Conservation (phyloP, 768 basidiomycete genomes). For the Leccinum truebloodii region DNA sequence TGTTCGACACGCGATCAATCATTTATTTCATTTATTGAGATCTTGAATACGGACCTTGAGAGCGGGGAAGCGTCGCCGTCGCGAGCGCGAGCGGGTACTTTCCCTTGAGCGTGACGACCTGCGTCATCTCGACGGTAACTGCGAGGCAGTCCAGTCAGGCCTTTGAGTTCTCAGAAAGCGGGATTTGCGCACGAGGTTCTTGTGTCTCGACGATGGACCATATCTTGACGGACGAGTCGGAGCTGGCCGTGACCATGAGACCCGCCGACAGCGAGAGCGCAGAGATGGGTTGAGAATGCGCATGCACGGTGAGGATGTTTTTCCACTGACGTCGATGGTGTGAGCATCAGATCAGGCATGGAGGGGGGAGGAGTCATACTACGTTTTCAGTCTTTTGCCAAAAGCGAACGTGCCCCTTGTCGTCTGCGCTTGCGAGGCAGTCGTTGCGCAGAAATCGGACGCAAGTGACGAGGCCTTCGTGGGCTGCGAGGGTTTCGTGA, state of each 20-base stretch:
- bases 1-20: constrained; percentile 23
- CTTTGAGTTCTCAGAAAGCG: constrained; percentile 2
- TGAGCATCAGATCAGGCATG: constrained; percentile 16
- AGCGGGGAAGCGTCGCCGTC: constrained; percentile 62
- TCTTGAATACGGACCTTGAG: constrained; percentile 49
- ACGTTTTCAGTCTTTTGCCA: constrained; percentile 52
- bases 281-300: constrained; percentile 72
- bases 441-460: constrained; percentile 62
- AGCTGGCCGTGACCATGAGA: constrained; percentile 73
- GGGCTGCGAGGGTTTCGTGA: constrained; percentile 70
- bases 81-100: constrained; percentile 77
- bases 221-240: constrained; percentile 76
- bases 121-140: constrained; percentile 47
- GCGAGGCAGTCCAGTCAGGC: background rate
- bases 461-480: constrained; percentile 72
- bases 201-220: constrained; percentile 51
- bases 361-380: background rate
- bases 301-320: constrained; percentile 43
- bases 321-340: constrained; percentile 55
- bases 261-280: constrained; percentile 54
- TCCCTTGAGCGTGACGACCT: constrained; percentile 63
- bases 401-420: constrained; percentile 61
- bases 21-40: background rate
- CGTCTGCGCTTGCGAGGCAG: constrained; percentile 71
- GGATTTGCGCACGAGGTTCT: constrained; percentile 24